A percentile compares a stretch with the other conserved stretches of the same genome.
phyloP scores from a whole-genome alignment of 2,329 filamentous ascomycete genomes.

The Neonectria faginata region DNA sequence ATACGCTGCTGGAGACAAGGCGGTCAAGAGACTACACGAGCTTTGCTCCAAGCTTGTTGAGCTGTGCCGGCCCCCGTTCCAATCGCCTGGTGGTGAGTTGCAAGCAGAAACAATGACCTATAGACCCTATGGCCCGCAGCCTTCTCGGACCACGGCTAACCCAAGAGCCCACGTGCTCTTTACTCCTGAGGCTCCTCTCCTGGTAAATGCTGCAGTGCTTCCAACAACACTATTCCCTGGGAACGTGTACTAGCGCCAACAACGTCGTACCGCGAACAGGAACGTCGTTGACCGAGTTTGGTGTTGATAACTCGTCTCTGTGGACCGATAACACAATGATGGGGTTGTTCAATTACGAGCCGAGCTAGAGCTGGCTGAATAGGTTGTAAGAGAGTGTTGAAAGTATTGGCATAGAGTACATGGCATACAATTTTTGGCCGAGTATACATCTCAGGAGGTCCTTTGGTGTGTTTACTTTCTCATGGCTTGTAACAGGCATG shows the following conservation, averaged over 20 bases:
- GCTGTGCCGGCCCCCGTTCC: constrained; percentile 13
- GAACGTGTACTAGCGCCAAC: not conserved
- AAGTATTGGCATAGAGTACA: not conserved
- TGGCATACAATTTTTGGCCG: not conserved
- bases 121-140: not conserved
- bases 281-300: not conserved
- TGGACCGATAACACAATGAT: constrained; percentile 19
- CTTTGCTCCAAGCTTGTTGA: constrained; percentile 18
- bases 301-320: constrained; percentile 1
- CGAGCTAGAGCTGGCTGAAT: constrained; percentile 18
- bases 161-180: not conserved
- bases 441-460: no score
- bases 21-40: constrained; percentile 8
- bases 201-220: not conserved
- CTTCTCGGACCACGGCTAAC: not conserved
- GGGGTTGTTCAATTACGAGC: constrained; percentile 22
- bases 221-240: constrained; percentile 3
- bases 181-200: not conserved
- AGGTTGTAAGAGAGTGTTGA: not conserved
- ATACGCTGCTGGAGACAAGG: constrained; percentile 1
- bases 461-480: no score
- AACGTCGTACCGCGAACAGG: not conserved
- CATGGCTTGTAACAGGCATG: no score
- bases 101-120: not conserved
- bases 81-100: not conserved